phyloP scores from a whole-genome alignment of 2,329 filamentous ascomycete genomes.

The Teratosphaeria epicoccoides region DNA sequence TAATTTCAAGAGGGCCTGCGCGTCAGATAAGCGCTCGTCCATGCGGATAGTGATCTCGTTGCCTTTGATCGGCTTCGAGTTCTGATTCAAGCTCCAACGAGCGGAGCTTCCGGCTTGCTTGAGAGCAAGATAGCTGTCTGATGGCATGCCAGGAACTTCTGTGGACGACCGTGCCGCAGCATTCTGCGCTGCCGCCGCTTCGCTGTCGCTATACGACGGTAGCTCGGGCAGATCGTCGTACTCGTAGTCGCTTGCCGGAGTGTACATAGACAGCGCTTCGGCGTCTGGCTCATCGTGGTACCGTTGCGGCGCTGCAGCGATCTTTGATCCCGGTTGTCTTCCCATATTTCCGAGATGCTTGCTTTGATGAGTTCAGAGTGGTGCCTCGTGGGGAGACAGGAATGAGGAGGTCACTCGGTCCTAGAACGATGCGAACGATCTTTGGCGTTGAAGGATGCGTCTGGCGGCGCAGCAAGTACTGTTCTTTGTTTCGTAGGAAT shows the following conservation, averaged over 20 bases:
- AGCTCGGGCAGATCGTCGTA: conserved; percentile 17
- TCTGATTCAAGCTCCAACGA: conserved; percentile 2
- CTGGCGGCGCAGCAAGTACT: not conserved
- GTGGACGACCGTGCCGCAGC: not conserved
- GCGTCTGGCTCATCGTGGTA: conserved; percentile 17
- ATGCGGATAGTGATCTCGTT: conserved; percentile 19
- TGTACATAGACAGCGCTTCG: conserved; percentile 21
- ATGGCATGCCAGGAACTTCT: not conserved
- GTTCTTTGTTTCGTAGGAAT: too few species aligned
- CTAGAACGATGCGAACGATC: not conserved
- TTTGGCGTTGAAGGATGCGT: not conserved
- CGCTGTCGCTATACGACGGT: conserved; percentile 21
- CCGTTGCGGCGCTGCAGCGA: not conserved
- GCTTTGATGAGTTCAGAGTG: not conserved
- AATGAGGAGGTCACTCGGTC: not conserved
- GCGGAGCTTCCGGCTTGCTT: not conserved
- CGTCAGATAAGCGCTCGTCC: conserved; percentile 16
- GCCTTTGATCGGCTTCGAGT: conserved; percentile 4
- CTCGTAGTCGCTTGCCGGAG: conserved; percentile 19
- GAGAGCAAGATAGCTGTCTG: conserved; percentile 12
- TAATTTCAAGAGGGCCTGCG: conserved; percentile 15
- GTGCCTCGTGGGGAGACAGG: not conserved
- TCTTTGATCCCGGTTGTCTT: not conserved
- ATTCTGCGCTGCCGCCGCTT: conserved; percentile 4
- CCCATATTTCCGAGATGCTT: not conserved